Conservation (phyloP, 306 rosid genomes). For the Vigna reflexopilosa region DNA sequence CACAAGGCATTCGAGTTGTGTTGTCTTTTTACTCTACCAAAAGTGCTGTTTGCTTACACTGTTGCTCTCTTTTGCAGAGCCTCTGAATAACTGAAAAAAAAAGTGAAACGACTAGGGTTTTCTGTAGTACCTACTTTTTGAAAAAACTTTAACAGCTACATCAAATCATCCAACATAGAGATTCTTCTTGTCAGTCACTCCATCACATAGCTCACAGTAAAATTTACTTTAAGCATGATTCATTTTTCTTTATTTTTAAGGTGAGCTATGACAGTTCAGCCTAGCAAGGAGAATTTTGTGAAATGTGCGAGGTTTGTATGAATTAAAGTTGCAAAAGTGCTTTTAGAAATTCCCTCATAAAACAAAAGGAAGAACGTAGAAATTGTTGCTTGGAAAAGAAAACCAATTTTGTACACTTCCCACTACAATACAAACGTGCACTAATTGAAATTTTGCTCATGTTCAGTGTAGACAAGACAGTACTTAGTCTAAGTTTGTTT, state of each 20-base stretch:
- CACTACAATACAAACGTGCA: neutral
- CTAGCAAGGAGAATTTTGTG: neutral
- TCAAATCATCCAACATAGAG: slow-evolving; percentile 34
- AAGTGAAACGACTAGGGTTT: slow-evolving; percentile 21
- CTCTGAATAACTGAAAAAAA: neutral
- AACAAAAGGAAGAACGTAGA: neutral
- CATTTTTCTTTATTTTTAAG: neutral
- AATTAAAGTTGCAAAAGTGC: neutral
- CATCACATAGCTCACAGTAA: neutral
- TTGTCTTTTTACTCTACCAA: neutral
- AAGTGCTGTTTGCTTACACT: slow-evolving; percentile 26
- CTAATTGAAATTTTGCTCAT: neutral
- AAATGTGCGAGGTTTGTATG: neutral
- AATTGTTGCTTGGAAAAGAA: neutral
- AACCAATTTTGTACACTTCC: neutral
- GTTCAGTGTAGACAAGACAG: neutral
- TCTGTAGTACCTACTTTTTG: neutral
- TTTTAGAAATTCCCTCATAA: no score
- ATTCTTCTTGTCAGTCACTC: slow-evolving; percentile 19
- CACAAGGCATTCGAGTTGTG: neutral
- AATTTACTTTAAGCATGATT: neutral
- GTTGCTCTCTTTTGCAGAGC: slow-evolving; percentile 6
- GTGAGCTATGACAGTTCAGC: neutral
- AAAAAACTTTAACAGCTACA: slow-evolving; percentile 1
- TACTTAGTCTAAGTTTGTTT: neutral